Base-by-base conservation (phyloP, 805 yeast genomes). In the Alloascoidea hylecoeti region DNA sequence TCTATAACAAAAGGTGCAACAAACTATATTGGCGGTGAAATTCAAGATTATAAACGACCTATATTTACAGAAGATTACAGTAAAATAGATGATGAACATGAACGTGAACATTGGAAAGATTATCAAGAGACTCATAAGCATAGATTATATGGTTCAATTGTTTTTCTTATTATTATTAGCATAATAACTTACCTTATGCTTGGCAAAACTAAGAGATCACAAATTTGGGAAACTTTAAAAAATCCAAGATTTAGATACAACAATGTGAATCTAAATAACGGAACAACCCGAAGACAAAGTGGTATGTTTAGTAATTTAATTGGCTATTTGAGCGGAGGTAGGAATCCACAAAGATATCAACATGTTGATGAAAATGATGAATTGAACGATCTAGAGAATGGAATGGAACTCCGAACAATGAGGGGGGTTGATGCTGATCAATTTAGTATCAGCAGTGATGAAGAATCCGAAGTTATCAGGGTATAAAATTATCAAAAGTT, bases 11-110 rank as follows among this genome's bases (percentile, higher is more conserved):
- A n/a, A 18, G 16, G 27, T 5, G 9, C 9, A 18, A 18, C 13
- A 14, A 34, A 18, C n/a, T 34, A 61, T 17, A 58, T 59, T 41
- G 84, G 84, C 2, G 72, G 75, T 13, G 83, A 76, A 46, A 55
- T 52, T 16, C 32, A 12, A n/a, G 36, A 18, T 42, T 43, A 2
- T 49, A 49, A 4, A 14, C 9, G 2, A 34, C 4, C 51, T 46
- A 4, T 48, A 48, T 38, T 37, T 47, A 34, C 37, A 19, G 4
- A 4, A 4, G 14, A 39, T 2, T 39, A 39, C 3, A 46, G 52
- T 38, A 57, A 40, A 38, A 23, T 36, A 13, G 43, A 38, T 16
- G 33, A 37, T 17, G 42, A 38, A 16, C 35, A 38, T 15, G 36
- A 45, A 32, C 36, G 40, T 42, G 41, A 43, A 16, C 61, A 58